Conservation (phyloP, 768 basidiomycete genomes). For the Cystofilobasidium ferigula region DNA sequence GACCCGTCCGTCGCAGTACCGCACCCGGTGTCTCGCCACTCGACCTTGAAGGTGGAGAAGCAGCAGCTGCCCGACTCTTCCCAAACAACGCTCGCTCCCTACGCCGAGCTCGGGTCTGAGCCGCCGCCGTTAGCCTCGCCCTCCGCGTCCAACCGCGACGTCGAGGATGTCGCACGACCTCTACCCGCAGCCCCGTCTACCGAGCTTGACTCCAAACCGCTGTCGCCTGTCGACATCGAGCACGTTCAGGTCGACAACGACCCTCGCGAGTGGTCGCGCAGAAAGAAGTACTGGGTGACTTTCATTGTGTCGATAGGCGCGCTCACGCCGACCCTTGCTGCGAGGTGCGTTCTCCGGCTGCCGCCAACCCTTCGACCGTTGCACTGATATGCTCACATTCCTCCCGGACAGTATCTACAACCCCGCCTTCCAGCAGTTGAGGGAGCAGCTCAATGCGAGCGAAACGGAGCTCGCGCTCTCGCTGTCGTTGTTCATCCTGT, state of each 20-base stretch:
- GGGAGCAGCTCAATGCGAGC: slow-evolving; percentile 33
- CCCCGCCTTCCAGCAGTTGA: slow-evolving; percentile 37
- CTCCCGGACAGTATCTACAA: slow-evolving; percentile 33
- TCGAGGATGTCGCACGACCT: neutral
- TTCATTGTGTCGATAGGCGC: slow-evolving; percentile 29
- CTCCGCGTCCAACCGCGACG: neutral
- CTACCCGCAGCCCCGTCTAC: neutral
- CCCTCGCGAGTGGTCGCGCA: slow-evolving; percentile 37
- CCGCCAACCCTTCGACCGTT: neutral
- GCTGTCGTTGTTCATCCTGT: slow-evolving; percentile 37
- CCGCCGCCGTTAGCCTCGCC: too few species aligned
- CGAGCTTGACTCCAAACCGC: neutral
- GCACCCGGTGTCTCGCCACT: too few species aligned
- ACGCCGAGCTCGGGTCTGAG: neutral
- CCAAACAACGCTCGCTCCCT: neutral
- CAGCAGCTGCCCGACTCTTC: neutral
- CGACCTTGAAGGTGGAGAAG: too few species aligned
- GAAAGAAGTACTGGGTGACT: slow-evolving; percentile 34
- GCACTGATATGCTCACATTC: neutral
- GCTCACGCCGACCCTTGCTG: slow-evolving; percentile 36
- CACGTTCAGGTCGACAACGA: slow-evolving; percentile 41
- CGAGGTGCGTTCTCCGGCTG: slow-evolving; percentile 23
- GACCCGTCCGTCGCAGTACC: too few species aligned
- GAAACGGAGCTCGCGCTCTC: slow-evolving; percentile 36
- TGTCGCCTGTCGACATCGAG: slow-evolving; percentile 35